A percentile compares a stretch with the other conserved stretches of the same genome.
phyloP scores from a whole-genome alignment of 345 rosid species.

The Eucalyptus pumila region DNA sequence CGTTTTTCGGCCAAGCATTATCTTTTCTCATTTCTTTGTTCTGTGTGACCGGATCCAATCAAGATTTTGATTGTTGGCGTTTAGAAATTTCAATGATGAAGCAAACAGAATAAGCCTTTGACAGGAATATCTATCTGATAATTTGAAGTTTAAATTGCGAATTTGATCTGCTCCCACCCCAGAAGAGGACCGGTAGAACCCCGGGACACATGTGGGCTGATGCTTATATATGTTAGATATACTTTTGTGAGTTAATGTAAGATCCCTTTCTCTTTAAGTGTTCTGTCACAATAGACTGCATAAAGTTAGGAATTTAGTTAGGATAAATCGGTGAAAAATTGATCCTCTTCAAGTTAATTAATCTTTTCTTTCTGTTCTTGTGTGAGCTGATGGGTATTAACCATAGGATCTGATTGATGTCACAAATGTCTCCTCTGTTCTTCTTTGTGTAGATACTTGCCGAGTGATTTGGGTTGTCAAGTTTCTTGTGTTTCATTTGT shows the following conservation, averaged over 20 bases:
- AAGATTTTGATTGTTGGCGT: background rate
- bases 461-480: background rate
- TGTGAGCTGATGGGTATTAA: background rate
- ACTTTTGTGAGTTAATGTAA: background rate
- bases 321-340: background rate
- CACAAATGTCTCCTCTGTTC: background rate
- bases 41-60: background rate
- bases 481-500: background rate
- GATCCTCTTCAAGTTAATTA: background rate
- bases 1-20: background rate
- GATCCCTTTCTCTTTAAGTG: background rate
- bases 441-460: background rate
- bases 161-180: background rate
- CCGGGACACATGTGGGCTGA: background rate
- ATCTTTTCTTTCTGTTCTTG: background rate
- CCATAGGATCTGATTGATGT: background rate
- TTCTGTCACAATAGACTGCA: background rate
- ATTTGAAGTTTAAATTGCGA: background rate
- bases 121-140: background rate
- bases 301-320: background rate
- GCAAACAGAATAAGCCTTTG: background rate
- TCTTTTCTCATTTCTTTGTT: background rate
- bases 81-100: background rate
- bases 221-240: background rate
- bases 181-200: background rate